phyloP scores from a whole-genome alignment of 1,139 yeast genomes.

The Blastobotrys aristatus region DNA sequence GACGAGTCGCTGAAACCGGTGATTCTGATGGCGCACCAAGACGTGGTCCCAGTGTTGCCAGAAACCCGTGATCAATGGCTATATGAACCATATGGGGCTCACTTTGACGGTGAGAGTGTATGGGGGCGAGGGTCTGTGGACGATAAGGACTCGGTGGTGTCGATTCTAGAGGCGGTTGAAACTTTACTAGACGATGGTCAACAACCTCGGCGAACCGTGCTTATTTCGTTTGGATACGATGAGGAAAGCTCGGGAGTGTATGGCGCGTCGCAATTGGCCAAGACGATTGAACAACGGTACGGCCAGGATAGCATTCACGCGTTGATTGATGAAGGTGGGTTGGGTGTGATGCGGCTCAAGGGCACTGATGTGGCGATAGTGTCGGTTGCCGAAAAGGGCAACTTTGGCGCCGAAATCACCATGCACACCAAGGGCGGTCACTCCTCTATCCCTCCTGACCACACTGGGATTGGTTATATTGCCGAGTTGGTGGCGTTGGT shows the following conservation, averaged over 20 bases:
- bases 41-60: constrained; percentile 73
- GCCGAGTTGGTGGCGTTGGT: constrained; percentile 49
- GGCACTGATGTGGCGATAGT: constrained; percentile 53
- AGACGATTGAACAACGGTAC: constrained; percentile 44
- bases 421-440: constrained; percentile 69
- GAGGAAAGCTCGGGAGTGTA: constrained; percentile 55
- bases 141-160: constrained; percentile 55
- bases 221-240: constrained; percentile 65
- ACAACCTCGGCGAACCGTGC: constrained; percentile 50
- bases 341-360: constrained; percentile 37
- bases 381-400: constrained; percentile 66
- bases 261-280: constrained; percentile 50
- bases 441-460: constrained; percentile 64
- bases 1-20: constrained; percentile 53
- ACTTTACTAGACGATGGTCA: constrained; percentile 44
- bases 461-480: constrained; percentile 65
- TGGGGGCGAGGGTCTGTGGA: constrained; percentile 68
- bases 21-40: constrained; percentile 72
- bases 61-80: constrained; percentile 58
- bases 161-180: constrained; percentile 56
- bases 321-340: constrained; percentile 60
- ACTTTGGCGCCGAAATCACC: constrained; percentile 46
- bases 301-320: constrained; percentile 54
- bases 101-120: constrained; percentile 52
- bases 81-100: constrained; percentile 65